phyloP scores from a whole-genome alignment of 148 eudicot genomes.

The Fallopia convolvulus region DNA sequence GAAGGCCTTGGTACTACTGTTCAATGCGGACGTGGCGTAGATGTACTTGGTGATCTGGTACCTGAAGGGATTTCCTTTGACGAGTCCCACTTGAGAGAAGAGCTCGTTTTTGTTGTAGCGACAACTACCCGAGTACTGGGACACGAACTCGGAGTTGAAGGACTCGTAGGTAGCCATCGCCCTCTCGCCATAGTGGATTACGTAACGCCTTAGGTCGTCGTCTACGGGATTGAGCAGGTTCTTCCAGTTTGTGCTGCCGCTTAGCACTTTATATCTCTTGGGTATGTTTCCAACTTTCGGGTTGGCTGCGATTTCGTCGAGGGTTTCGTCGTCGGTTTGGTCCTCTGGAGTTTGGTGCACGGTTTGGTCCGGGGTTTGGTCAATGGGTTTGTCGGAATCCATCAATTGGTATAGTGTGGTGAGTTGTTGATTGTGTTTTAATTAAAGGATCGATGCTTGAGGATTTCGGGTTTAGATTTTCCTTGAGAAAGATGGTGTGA shows the following conservation, averaged over 20 bases:
- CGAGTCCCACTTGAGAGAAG: constrained; percentile 22
- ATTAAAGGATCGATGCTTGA: too few species aligned
- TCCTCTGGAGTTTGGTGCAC: not conserved
- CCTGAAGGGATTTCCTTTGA: constrained; percentile 18
- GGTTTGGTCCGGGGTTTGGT: not conserved
- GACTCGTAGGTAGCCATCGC: constrained; percentile 32
- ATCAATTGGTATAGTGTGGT: not conserved
- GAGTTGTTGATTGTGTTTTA: not conserved
- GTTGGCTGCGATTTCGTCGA: not conserved
- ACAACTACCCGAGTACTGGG: constrained; percentile 25
- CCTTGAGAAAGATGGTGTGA: not conserved
- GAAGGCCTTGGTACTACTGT: constrained; percentile 13
- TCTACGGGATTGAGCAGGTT: constrained; percentile 31
- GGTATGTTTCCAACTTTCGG: not conserved
- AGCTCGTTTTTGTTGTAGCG: constrained; percentile 15
- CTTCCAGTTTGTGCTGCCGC: constrained; percentile 28
- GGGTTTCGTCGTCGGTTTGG: not conserved
- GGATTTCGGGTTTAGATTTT: not conserved
- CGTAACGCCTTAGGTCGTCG: constrained; percentile 25
- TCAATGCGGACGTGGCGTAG: constrained; percentile 28
- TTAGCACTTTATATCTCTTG: constrained; percentile 23
- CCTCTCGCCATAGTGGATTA: constrained; percentile 31
- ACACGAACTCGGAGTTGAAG: constrained; percentile 19
- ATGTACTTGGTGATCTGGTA: constrained; percentile 26
- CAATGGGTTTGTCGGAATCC: not conserved